Evolutionary conservation across 169 alveolate species (phyloP).

Genomic region (Cryptosporidium sp.): DNA sequence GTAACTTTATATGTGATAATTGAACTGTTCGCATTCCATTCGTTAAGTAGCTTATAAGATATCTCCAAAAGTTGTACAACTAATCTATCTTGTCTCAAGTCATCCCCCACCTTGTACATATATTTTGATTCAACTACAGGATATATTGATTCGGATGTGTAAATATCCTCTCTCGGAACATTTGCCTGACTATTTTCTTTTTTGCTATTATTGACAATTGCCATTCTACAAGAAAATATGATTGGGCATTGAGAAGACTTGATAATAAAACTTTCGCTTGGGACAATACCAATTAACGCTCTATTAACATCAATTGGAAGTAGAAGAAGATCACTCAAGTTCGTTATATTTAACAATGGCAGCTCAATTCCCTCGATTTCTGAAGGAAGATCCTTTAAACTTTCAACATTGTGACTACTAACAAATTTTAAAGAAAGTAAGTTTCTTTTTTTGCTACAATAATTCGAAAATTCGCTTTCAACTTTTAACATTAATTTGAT

Average conservation of each 20-base stretch:
- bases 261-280: constrained; percentile 58
- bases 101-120: constrained; percentile 96
- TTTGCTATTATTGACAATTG: constrained; percentile 4
- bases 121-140: constrained; percentile 76
- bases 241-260: constrained; percentile 75
- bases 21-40: constrained; percentile 90
- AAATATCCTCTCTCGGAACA: constrained; percentile 17
- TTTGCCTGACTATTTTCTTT: constrained; percentile 5
- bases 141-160: constrained; percentile 54
- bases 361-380: constrained; percentile 27
- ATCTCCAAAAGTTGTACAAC: constrained; percentile 90
- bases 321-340: constrained; percentile 51
- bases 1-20: constrained; percentile 89
- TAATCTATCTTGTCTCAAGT: constrained; percentile 94
- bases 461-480: neutral
- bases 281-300: constrained; percentile 67
- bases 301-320: constrained; percentile 71
- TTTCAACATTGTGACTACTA: constrained; percentile 8
- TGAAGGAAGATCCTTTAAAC: neutral
- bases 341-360: constrained; percentile 50
- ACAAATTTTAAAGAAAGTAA: constrained; percentile 37
- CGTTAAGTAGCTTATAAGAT: constrained; percentile 89
- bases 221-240: constrained; percentile 69
- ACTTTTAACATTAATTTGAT: neutral
- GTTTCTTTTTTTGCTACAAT: constrained; percentile 38